Percentiles rank a stretch among this genome's conserved stretches.
Evolutionary conservation across 1,284 basidiomycete species (phyloP).

Genomic region (Ceratobasidium sp.): DNA sequence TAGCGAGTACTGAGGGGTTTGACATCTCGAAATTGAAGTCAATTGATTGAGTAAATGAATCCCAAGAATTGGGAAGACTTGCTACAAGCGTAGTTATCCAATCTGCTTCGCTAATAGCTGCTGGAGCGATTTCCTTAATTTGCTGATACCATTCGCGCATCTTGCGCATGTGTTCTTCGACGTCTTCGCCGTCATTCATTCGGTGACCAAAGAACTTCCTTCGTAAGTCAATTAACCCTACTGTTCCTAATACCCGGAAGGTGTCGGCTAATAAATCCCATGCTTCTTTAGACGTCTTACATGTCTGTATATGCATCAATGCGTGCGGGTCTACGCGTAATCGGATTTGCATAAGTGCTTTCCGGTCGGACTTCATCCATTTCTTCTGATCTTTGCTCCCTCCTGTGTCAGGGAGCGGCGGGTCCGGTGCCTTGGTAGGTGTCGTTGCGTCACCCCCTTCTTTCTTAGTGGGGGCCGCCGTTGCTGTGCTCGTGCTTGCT

Average conservation of each 20-base stretch:
- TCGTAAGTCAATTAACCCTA: not conserved
- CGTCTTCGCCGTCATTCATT: not conserved
- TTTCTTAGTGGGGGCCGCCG: too few species aligned
- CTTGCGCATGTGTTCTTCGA: not conserved
- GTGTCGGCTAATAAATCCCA: not conserved
- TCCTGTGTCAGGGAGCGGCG: not conserved
- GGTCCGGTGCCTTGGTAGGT: not conserved
- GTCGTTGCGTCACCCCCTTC: too few species aligned
- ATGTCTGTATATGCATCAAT: conserved; percentile 13
- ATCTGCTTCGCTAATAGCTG: not conserved
- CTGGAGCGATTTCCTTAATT: not conserved
- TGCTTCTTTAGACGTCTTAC: not conserved
- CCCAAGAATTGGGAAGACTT: conserved; percentile 12
- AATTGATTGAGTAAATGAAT: conserved; percentile 5
- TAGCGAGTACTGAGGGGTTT: not conserved
- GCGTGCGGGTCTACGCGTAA: not conserved
- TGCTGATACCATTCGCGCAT: conserved; percentile 15
- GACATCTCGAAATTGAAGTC: not conserved
- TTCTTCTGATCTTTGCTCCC: not conserved
- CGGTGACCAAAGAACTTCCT: conserved; percentile 7
- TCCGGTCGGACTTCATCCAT: not conserved
- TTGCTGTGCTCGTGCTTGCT: not conserved
- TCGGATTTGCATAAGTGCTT: not conserved
- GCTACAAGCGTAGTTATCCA: conserved; percentile 7
- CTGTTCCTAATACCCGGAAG: conserved; percentile 1